A percentile compares a stretch with the other conserved stretches of the same genome.
These are phyloP conservation scores for Fusarium nanum DNA, from an alignment of 2,329 filamentous ascomycete genomes.

Conservation along the genomic window DNA sequence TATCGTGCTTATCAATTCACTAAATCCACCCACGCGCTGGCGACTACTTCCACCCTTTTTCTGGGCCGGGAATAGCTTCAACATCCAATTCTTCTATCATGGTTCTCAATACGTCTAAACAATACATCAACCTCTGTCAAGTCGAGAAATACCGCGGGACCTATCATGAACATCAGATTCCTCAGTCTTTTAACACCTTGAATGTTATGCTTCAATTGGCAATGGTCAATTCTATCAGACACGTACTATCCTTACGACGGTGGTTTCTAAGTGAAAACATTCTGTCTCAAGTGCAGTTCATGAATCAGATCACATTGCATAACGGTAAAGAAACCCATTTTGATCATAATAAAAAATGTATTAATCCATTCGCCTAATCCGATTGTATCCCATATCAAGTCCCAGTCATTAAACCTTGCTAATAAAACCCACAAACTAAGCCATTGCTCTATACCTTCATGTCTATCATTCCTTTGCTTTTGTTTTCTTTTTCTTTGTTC, in stretches of 20 bases:
- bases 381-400: slow-evolving; percentile 15
- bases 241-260: neutral
- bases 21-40: neutral
- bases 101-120: neutral
- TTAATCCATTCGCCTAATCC: slow-evolving; percentile 29
- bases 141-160: too few species aligned
- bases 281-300: too few species aligned
- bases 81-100: neutral
- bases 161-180: neutral
- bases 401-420: slow-evolving; percentile 6
- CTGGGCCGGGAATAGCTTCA: slow-evolving; percentile 31
- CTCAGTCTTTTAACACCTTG: neutral
- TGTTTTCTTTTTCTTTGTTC: neutral
- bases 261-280: neutral
- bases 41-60: neutral
- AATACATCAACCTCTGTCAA: neutral
- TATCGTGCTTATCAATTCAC: slow-evolving; percentile 42
- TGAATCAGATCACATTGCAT: neutral
- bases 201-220: neutral
- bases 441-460: slow-evolving; percentile 4
- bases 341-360: slow-evolving; percentile 15
- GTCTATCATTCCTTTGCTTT: neutral
- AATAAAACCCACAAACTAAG: slow-evolving; percentile 12
- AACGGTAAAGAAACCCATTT: neutral
- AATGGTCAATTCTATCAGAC: neutral